Evolutionary conservation across 805 yeast genomes (phyloP).

Genomic region (Crinitomyces ghanaensis): DNA sequence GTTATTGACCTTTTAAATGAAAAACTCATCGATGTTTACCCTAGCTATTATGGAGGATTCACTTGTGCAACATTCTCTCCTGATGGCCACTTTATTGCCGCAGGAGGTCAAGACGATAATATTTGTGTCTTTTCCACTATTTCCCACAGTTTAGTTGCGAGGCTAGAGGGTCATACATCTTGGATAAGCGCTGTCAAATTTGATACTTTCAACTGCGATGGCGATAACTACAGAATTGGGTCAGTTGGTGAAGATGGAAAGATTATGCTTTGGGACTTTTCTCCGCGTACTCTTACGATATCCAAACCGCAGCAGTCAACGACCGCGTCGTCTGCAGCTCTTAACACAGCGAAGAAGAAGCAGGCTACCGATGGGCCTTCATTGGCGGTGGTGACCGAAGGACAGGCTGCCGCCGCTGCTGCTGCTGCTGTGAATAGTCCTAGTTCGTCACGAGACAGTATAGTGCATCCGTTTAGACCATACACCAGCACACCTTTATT

Average conservation of each 20-base stretch:
- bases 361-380: too few species aligned
- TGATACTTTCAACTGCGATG: slow-evolving; percentile 30
- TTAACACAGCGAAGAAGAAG: not conserved
- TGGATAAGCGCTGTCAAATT: slow-evolving; percentile 39
- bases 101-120: slow-evolving; percentile 48
- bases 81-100: slow-evolving; percentile 35
- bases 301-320: too few species aligned
- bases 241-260: slow-evolving; percentile 47
- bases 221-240: slow-evolving; percentile 36
- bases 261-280: slow-evolving; percentile 43
- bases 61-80: slow-evolving; percentile 41
- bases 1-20: slow-evolving; percentile 41
- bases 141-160: slow-evolving; percentile 22
- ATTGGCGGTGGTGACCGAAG: not conserved
- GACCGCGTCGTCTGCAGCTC: not conserved
- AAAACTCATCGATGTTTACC: slow-evolving; percentile 39
- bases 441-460: not conserved
- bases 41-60: slow-evolving; percentile 59
- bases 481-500: slow-evolving; percentile 16
- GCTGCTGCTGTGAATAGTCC: not conserved
- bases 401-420: slow-evolving; percentile 1
- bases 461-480: slow-evolving; percentile 20
- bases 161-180: slow-evolving; percentile 40
- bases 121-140: slow-evolving; percentile 33
- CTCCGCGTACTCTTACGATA: slow-evolving; percentile 31